phyloP scores from a whole-genome alignment of 1,139 yeast genomes.

The Magnusiomyces fungicola region DNA sequence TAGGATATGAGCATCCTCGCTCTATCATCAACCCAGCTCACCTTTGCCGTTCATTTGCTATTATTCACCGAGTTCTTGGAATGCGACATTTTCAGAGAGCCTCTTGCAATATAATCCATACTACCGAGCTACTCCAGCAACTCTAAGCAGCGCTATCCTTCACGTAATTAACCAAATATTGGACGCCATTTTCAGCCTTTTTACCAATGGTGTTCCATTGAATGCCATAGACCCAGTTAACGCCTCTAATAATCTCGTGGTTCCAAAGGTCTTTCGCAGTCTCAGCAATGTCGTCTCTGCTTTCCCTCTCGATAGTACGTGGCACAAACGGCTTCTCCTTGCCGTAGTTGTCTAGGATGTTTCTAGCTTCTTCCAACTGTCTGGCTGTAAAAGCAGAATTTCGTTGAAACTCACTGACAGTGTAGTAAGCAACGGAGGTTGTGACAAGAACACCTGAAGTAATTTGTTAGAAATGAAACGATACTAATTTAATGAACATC shows the following conservation, averaged over 20 bases:
- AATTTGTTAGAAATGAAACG: too few species aligned
- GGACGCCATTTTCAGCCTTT: constrained; percentile 13
- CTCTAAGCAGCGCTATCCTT: constrained; percentile 6
- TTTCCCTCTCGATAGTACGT: constrained; percentile 32
- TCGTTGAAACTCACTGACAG: constrained; percentile 50
- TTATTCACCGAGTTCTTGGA: background rate
- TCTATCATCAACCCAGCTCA: background rate
- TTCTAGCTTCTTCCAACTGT: constrained; percentile 44
- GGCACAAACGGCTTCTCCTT: constrained; percentile 28
- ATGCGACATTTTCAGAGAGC: too few species aligned
- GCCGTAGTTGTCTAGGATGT: constrained; percentile 39
- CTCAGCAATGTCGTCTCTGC: constrained; percentile 46
- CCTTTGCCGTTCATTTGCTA: background rate
- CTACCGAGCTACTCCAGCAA: too few species aligned
- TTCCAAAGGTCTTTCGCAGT: constrained; percentile 80
- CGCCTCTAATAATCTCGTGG: constrained; percentile 58
- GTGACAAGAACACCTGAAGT: constrained; percentile 53
- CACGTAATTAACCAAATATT: constrained; percentile 9
- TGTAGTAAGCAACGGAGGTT: constrained; percentile 56
- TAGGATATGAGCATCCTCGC: background rate
- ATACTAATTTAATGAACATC: constrained; percentile 1
- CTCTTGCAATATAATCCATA: too few species aligned
- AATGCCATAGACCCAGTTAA: constrained; percentile 48
- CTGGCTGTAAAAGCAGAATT: constrained; percentile 43
- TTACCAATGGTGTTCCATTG: constrained; percentile 15